Conservation (phyloP, 2,329 filamentous ascomycete genomes). For the Neurospora sp. region DNA sequence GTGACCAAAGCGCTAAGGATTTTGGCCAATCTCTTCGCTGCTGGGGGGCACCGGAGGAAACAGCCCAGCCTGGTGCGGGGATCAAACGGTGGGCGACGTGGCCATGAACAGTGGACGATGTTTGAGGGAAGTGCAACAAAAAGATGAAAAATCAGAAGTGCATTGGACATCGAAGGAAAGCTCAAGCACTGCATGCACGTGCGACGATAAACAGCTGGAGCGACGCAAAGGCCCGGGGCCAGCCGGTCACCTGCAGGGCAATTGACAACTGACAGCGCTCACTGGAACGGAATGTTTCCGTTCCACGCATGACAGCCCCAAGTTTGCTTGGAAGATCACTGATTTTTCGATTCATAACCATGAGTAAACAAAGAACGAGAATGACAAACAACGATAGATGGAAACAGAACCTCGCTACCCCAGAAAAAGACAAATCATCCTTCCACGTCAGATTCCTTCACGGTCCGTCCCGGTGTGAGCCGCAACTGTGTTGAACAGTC, state of each 20-base stretch:
- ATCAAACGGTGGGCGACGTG: background rate
- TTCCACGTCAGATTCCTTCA: background rate
- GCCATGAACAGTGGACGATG: background rate
- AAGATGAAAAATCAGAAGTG: background rate
- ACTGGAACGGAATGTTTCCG: background rate
- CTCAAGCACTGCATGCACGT: background rate
- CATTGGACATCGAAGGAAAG: background rate
- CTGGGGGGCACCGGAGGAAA: background rate
- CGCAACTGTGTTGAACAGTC: background rate
- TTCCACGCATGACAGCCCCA: background rate
- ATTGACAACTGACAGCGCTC: background rate
- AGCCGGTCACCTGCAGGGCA: background rate
- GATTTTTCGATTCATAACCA: background rate
- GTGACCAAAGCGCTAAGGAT: background rate
- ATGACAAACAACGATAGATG: background rate
- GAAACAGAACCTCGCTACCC: background rate
- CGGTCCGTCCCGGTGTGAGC: background rate
- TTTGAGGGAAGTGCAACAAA: background rate
- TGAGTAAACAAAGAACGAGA: background rate
- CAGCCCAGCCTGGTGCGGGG: background rate
- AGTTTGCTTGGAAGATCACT: background rate
- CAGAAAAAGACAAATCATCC: background rate
- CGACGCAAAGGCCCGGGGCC: background rate
- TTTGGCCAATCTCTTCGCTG: background rate
- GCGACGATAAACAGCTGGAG: background rate